Evolutionary conservation across 495 filamentous ascomycete genomes (phyloP), one percentile per base, ranked within the genome.

Genomic region (Penicillium longicatenatum): DNA sequence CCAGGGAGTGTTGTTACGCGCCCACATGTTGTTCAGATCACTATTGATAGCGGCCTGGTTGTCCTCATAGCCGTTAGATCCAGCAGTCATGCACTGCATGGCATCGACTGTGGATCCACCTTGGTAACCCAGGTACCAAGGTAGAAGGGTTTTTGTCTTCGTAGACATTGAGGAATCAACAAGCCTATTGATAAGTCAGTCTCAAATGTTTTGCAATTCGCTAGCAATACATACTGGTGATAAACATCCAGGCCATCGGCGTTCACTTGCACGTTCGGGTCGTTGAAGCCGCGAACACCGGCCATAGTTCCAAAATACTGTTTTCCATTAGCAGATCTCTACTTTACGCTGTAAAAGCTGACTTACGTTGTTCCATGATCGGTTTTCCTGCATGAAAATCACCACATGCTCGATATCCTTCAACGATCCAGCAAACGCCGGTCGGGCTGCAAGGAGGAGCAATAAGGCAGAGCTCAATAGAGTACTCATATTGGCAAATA

Each of bases 341-440:
- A 26, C 26, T 26, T 26, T 26, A 16, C 35, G 5, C 8, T 12
- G 2, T 51, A 33, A 3, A 35, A 5, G 6, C 43, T 16, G 7
- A 24, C 14, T 17, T 70, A 72, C 74, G 44, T 58, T 69, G 49
- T 77, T 72, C 66, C 68, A 75, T 11, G 73, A 64, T 22, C 75
- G 62, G 55, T 79, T 79, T 66, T 82, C 81, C 62, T 84, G 81
- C 81, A 84, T 84, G 69, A 84, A 84, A 29, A 84, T 75, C 6
- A 84, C 75, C 16, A 84, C 80, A 76, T 84, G 81, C 30, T 84
- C 71, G 55, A 84, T 81, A 61, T 82, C 79, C 20, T 70, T 71
- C 29, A 84, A 58, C 14, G 78, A 76, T 3, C 74, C 79, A 31
- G 70, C 75, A 14, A 44, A 20, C 9, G 60, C 73, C 47, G 67